Base-by-base conservation (phyloP, 257 asterid genomes). In the Fraxinus cuspidata region DNA sequence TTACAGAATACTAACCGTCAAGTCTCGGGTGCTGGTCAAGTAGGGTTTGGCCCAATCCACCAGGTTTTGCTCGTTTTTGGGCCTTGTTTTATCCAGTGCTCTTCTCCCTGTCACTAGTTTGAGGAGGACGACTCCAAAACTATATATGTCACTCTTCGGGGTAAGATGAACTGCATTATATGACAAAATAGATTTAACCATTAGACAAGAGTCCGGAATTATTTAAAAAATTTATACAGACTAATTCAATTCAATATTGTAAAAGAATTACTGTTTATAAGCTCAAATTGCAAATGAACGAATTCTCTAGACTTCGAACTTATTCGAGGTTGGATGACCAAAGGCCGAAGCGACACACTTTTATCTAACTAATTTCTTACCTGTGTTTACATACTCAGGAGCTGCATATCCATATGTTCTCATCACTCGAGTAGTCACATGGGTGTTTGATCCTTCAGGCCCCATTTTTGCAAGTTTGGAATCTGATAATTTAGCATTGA, bases 351-450 rank as follows among this genome's bases (percentile, higher is more conserved):
- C 37, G 7, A 34, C 7, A 4, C 37, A 34, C 37, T 34, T 34
- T 34, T 34, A 34, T 34, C 37, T 6, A 7, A 37, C 9, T 37
- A 7, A 35, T 13, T 19, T 7, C 23, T 2, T 80, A 92, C 98
- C 97, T 31, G 98, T 92, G 90, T 83, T 94, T 1, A 94, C 92
- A 70, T 92, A 92, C 84, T 92, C 98, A 11, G 98, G 98, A 58
- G 98, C 97, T 21, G 98, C 97, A 64, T 94, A 94, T 56, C 98
- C 97, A 38, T 94, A 92, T 0, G 97, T 94, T 38, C 97, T 97
- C 97, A 94, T 89, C 11, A 94, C 98, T 34, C 97, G 86, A 64
- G 98, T 94, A 2, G 96, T 92, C 16, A 94, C 98, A 60, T 94
- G 98, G 2, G 98, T 88, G 74, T 94, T 89, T 69, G 98, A 94